A percentile compares a stretch with the other conserved stretches of the same genome.
Conservation (phyloP, 352 stramenopile species). For the Globisporangium heterothallicum region DNA sequence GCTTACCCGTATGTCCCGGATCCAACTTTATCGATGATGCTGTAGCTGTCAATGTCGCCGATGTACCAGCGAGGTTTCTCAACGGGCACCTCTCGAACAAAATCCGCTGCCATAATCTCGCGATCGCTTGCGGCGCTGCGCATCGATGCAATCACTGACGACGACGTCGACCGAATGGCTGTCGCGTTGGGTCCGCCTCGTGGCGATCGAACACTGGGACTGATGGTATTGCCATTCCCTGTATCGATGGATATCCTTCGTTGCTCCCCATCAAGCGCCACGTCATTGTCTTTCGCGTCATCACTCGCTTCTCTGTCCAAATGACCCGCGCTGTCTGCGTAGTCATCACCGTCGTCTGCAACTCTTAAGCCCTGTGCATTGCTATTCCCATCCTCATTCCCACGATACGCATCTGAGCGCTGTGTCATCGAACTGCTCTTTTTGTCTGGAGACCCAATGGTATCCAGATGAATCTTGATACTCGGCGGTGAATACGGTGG, state of each 20-base stretch:
- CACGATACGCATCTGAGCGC: conserved; percentile 1
- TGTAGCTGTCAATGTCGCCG: conserved; percentile 84
- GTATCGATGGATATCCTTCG: neutral
- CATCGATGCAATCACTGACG: conserved; percentile 66
- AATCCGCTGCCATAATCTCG: conserved; percentile 60
- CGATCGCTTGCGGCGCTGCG: conserved; percentile 60
- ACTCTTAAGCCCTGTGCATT: conserved; percentile 15
- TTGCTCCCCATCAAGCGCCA: neutral
- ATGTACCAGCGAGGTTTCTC: conserved; percentile 74
- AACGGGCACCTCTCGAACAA: conserved; percentile 22
- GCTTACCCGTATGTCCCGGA: conserved; percentile 81
- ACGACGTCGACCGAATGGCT: conserved; percentile 29
- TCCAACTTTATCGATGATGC: conserved; percentile 85
- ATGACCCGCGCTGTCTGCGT: conserved; percentile 6
- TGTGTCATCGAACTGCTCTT: neutral
- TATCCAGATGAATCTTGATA: conserved; percentile 31
- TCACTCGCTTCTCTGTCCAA: conserved; percentile 1
- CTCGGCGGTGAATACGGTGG: conserved; percentile 53
- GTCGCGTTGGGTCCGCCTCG: conserved; percentile 7
- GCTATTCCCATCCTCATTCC: conserved; percentile 1
- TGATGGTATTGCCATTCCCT: neutral
- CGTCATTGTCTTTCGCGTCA: neutral
- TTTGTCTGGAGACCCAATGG: conserved; percentile 20
- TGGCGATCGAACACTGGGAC: conserved; percentile 2
- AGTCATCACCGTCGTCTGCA: conserved; percentile 16